Conservation (phyloP, 2,329 filamentous ascomycete genomes). For the Penicillium sp. region DNA sequence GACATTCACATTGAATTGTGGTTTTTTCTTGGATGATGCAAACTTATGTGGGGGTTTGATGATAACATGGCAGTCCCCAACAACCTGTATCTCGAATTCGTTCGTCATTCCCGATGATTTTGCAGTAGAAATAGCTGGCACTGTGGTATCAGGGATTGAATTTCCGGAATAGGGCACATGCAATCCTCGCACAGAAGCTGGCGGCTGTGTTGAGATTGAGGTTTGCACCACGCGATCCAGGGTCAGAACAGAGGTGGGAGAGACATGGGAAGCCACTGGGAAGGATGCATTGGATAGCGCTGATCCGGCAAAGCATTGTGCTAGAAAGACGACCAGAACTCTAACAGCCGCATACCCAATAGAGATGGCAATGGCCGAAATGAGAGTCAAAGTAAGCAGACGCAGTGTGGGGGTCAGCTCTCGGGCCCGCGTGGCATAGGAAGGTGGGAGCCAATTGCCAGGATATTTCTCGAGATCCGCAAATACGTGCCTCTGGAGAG, state of each 20-base stretch:
- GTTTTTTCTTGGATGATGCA: slow-evolving; percentile 36
- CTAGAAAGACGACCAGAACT: slow-evolving; percentile 18
- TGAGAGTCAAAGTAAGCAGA: slow-evolving; percentile 22
- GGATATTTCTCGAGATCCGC: slow-evolving; percentile 22
- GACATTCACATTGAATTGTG: slow-evolving; percentile 44
- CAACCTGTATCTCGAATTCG: slow-evolving; percentile 46
- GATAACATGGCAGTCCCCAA: slow-evolving; percentile 47
- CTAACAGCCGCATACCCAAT: slow-evolving; percentile 28
- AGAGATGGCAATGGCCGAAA: slow-evolving; percentile 24
- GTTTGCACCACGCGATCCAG: slow-evolving; percentile 16
- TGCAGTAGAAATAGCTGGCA: slow-evolving; percentile 18
- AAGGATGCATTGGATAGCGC: slow-evolving; percentile 17
- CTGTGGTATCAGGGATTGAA: slow-evolving; percentile 21
- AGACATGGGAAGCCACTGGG: slow-evolving; percentile 10
- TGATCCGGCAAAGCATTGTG: slow-evolving; percentile 22
- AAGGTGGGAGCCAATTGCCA: slow-evolving; percentile 18
- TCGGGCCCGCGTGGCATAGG: slow-evolving; percentile 16
- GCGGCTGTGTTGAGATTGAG: slow-evolving; percentile 21
- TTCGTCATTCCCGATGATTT: slow-evolving; percentile 26
- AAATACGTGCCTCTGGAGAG: slow-evolving; percentile 10
- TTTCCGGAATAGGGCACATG: slow-evolving; percentile 12
- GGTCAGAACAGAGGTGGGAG: slow-evolving; percentile 18
- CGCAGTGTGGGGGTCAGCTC: slow-evolving; percentile 23
- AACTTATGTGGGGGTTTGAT: slow-evolving; percentile 43
- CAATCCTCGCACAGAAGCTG: slow-evolving; percentile 14